A percentile compares a stretch with the other conserved stretches of the same genome.
Conservation (phyloP, 495 filamentous ascomycete genomes). For the Halenospora varia region DNA sequence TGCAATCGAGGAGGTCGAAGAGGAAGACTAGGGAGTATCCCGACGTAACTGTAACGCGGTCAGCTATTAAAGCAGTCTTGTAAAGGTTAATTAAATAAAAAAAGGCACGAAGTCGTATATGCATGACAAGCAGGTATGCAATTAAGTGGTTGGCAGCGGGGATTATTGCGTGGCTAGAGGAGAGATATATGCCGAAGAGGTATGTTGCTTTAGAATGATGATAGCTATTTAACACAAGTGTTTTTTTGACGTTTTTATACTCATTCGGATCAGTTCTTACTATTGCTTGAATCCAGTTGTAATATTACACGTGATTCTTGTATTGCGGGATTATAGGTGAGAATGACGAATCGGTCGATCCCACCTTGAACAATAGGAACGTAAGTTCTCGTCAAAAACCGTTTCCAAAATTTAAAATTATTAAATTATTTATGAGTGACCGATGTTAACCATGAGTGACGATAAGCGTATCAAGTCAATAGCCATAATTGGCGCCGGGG, state of each 20-base stretch:
- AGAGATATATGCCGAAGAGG: too few species aligned
- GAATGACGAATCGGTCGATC: conserved; percentile 8
- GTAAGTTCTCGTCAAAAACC: neutral
- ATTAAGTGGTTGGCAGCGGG: too few species aligned
- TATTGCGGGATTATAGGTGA: conserved; percentile 8
- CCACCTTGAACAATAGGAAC: neutral
- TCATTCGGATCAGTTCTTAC: too few species aligned
- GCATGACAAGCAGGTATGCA: too few species aligned
- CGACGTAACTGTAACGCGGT: too few species aligned
- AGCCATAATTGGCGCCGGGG: conserved; percentile 48
- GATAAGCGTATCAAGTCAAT: conserved; percentile 38
- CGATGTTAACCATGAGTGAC: conserved; percentile 16
- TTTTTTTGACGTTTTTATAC: too few species aligned
- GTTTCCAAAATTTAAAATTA: neutral
- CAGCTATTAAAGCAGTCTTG: too few species aligned
- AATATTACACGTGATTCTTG: neutral
- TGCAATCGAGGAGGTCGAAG: neutral
- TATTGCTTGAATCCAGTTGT: neutral
- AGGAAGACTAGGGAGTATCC: neutral
- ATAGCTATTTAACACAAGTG: too few species aligned
- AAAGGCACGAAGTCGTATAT: too few species aligned
- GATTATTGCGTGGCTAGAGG: too few species aligned
- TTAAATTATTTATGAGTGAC: neutral
- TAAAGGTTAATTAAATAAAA: too few species aligned
- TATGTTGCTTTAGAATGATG: too few species aligned